Evolutionary conservation across 805 yeast species (phyloP).

Genomic region (Suhomyces sp.): DNA sequence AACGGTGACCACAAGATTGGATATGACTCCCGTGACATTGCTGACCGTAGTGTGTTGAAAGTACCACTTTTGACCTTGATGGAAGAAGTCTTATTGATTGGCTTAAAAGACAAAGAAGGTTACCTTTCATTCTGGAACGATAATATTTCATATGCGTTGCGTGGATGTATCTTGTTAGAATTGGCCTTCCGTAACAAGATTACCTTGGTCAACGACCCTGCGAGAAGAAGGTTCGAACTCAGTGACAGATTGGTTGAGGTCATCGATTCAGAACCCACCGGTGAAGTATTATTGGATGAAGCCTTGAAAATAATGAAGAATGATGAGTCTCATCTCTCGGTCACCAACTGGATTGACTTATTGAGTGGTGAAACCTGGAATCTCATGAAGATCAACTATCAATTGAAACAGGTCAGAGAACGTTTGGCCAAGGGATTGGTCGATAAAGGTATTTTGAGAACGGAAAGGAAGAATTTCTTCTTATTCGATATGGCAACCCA

Average conservation of each 20-base stretch:
- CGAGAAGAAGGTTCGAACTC: constrained; percentile 83
- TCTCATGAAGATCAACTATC: constrained; percentile 88
- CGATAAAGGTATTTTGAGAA: constrained; percentile 93
- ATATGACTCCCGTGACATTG: constrained; percentile 72
- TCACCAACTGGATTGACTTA: constrained; percentile 90
- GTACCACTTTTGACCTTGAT: constrained; percentile 82
- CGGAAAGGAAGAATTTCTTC: constrained; percentile 92
- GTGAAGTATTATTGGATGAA: constrained; percentile 93
- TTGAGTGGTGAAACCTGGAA: constrained; percentile 98
- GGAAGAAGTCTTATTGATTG: constrained; percentile 95
- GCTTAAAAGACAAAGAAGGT: constrained; percentile 94
- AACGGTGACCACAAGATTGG: constrained; percentile 63
- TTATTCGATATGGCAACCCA: constrained; percentile 98
- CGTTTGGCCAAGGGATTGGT: constrained; percentile 94
- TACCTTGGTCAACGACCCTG: constrained; percentile 86
- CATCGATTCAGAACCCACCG: constrained; percentile 81
- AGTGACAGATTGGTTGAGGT: constrained; percentile 88
- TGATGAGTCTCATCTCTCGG: constrained; percentile 74
- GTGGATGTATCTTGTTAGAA: constrained; percentile 92
- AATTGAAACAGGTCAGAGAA: constrained; percentile 95
- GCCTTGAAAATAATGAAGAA: constrained; percentile 85
- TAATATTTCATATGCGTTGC: constrained; percentile 89
- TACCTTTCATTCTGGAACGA: constrained; percentile 98
- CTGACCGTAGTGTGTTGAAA: constrained; percentile 35
- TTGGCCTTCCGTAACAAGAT: constrained; percentile 89